Evolutionary conservation across 176 grass and related monocot species (phyloP).

Genomic region (Triticum dicoccoides): DNA sequence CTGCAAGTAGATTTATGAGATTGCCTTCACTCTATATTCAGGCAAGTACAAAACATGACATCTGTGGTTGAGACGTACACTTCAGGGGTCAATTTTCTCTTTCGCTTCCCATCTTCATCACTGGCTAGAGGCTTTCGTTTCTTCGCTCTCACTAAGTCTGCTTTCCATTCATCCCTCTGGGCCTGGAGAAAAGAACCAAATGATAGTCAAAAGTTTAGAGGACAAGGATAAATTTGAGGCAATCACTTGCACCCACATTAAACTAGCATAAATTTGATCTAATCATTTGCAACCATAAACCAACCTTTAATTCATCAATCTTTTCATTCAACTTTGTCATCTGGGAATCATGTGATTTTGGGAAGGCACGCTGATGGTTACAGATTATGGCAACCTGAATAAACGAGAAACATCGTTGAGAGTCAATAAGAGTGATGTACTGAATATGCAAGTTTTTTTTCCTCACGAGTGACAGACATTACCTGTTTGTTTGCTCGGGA

Average conservation of each 20-base stretch:
- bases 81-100: conserved; percentile 66
- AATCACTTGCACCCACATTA: too few species aligned
- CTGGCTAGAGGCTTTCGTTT: conserved; percentile 62
- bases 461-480: background rate
- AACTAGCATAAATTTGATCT: background rate
- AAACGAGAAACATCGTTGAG: background rate
- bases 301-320: conserved; percentile 84
- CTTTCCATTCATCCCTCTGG: conserved; percentile 57
- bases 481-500: conserved; percentile 90
- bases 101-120: conserved; percentile 70
- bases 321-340: conserved; percentile 85
- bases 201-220: background rate
- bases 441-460: background rate
- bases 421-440: background rate
- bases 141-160: conserved; percentile 64
- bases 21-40: background rate
- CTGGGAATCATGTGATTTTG: conserved; percentile 88
- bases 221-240: background rate
- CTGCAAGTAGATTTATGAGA: conserved; percentile 57
- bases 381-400: conserved; percentile 93
- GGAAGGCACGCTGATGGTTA: conserved; percentile 91
- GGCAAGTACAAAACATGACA: background rate
- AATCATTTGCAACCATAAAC: conserved; percentile 14
- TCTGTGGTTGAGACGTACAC: conserved; percentile 41
- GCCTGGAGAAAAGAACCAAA: conserved; percentile 39